Base-by-base conservation (phyloP, 1,284 basidiomycete genomes). In the Chalciporus piperatoides region DNA sequence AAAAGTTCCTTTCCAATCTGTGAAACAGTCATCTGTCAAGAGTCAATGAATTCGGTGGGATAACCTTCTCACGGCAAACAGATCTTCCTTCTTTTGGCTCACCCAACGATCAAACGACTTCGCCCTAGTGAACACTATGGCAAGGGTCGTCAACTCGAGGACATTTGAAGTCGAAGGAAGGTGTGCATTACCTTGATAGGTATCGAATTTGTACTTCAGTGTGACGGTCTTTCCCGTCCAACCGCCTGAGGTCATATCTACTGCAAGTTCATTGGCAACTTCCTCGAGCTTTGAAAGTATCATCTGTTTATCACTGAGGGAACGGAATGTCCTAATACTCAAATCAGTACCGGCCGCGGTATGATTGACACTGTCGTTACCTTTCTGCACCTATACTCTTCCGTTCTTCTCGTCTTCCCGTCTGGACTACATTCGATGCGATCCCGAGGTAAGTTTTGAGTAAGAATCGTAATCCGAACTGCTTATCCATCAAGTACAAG, bases 341-440 rank as follows among this genome's bases (percentile, higher is more conserved):
- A 5, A 44, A 38, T 49, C 25, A 49, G 40, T 28, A 3, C 43
- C 9, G 15, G 21, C 3, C 43, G 14, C 37, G 27, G 32, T 5
- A 4, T 19, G 6, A 21, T 36, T 21, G 2, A 32, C 46, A 15
- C 41, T 9, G 44, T 15, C 21, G 64, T 43, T 58, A 91, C 89
- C 88, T 75, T 71, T 97, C 94, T 15, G 87, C 82, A 2, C 94
- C 93, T 32, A 97, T 90, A 54, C 90, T 92, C 71, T 94, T 96
- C 40, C 89, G 74, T 61, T 90, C 87, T 57, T 90, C 89, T 52
- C 92, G 74, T 54, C 77, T 78, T 43, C 81, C 74, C 1, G 92
- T 84, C 52, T 83, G 73, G 9, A 97, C 91, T 3, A 78, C 69
- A 58, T 93, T 97, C 4, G 85, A 88, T 1, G 86, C 84, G 37